Conservation (phyloP, 371 early-diverging fungal genomes). For the Apophysomyces variabilis region DNA sequence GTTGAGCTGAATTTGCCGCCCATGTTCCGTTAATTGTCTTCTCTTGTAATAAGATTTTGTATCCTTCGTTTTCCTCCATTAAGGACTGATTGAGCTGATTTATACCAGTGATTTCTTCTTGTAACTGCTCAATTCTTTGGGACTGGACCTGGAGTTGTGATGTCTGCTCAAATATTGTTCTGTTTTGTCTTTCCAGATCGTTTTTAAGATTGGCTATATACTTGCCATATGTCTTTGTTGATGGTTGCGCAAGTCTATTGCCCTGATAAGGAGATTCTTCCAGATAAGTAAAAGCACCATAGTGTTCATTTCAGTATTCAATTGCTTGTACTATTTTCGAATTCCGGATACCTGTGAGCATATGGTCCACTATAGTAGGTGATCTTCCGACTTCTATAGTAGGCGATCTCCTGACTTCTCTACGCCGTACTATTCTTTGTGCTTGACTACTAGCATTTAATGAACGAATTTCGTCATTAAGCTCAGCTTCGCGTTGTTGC, state of each 20-base stretch:
- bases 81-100: constrained; percentile 60
- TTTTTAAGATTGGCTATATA: constrained; percentile 42
- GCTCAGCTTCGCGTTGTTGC: constrained; percentile 27
- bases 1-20: constrained; percentile 29
- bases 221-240: not conserved
- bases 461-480: constrained; percentile 19
- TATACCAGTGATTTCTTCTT: constrained; percentile 51
- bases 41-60: constrained; percentile 70
- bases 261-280: not conserved
- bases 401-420: not conserved
- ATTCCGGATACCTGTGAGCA: too few relatives aligned
- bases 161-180: not conserved
- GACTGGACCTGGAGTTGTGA: constrained; percentile 21
- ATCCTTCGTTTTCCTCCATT: constrained; percentile 80
- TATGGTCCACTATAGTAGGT: too few relatives aligned
- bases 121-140: constrained; percentile 32
- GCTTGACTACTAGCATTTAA: constrained; percentile 9
- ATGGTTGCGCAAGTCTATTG: too few relatives aligned
- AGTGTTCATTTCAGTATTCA: too few relatives aligned
- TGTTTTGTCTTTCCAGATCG: constrained; percentile 13
- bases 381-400: not conserved
- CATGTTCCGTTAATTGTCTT: constrained; percentile 69
- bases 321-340: too few relatives aligned
- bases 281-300: too few relatives aligned
- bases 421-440: not conserved